A percentile compares a stretch with the other conserved stretches of the same genome.
These are phyloP conservation scores for Colletotrichum limetticola DNA, from an alignment of 2,329 filamentous ascomycete genomes.

Conservation along the genomic window DNA sequence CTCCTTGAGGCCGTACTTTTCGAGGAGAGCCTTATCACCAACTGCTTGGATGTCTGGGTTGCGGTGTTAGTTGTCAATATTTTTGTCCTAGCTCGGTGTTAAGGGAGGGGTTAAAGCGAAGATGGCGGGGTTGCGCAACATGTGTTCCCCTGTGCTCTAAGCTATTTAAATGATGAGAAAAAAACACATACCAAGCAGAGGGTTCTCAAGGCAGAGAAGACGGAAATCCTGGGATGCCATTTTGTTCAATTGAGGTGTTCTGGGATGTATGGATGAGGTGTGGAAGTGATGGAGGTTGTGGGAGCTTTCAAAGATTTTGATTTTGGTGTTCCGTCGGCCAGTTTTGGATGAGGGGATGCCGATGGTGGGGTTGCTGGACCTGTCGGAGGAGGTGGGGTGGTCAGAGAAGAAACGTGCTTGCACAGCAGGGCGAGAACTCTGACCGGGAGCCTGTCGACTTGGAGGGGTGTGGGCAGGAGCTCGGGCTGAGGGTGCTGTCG, in stretches of 20 bases:
- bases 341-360: slow-evolving; percentile 42
- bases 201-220: slow-evolving; percentile 96
- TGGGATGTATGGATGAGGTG: slow-evolving; percentile 32
- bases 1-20: slow-evolving; percentile 93
- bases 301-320: slow-evolving; percentile 42
- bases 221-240: slow-evolving; percentile 89
- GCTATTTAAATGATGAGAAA: slow-evolving; percentile 10
- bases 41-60: slow-evolving; percentile 85
- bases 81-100: slow-evolving; percentile 12
- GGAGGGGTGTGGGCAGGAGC: neutral
- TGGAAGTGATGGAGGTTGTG: slow-evolving; percentile 16
- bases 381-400: slow-evolving; percentile 28
- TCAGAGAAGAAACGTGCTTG: slow-evolving; percentile 34
- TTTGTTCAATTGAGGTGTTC: slow-evolving; percentile 43
- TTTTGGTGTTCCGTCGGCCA: slow-evolving; percentile 34
- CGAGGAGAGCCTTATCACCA: slow-evolving; percentile 84
- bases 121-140: neutral
- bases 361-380: slow-evolving; percentile 38
- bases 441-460: neutral
- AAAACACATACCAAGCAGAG: slow-evolving; percentile 80
- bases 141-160: neutral
- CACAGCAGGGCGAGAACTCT: slow-evolving; percentile 6
- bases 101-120: slow-evolving; percentile 24
- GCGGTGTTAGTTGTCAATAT: neutral
- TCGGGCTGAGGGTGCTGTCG: neutral